These are phyloP conservation scores for Fusarium virguliforme DNA, from an alignment of 2,329 filamentous ascomycete species.

Conservation along the genomic window DNA sequence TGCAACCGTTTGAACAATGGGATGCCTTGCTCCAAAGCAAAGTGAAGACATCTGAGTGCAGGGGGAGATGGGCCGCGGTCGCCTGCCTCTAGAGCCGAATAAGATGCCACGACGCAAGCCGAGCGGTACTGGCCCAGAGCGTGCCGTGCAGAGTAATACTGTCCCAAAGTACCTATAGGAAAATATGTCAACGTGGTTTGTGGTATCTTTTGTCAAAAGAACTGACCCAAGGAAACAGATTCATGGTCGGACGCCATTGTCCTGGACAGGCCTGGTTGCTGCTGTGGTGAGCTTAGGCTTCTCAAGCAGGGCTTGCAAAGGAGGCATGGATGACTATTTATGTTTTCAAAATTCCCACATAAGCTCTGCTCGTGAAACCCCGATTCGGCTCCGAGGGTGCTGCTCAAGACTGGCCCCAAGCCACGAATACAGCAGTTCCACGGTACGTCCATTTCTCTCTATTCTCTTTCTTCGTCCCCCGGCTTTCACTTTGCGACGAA, in stretches of 20 bases:
- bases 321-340: not conserved
- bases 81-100: not conserved
- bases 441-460: too few relatives aligned
- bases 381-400: too few relatives aligned
- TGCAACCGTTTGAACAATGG: slow-evolving; percentile 11
- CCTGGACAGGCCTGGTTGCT: not conserved
- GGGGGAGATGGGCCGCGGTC: not conserved
- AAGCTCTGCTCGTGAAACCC: too few relatives aligned
- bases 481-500: too few relatives aligned
- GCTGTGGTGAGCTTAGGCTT: too few relatives aligned
- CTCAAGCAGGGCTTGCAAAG: not conserved
- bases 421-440: too few relatives aligned
- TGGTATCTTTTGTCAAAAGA: not conserved
- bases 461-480: too few relatives aligned
- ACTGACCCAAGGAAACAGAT: slow-evolving; percentile 5
- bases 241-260: slow-evolving; percentile 7
- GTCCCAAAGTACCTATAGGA: slow-evolving; percentile 17
- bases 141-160: slow-evolving; percentile 28
- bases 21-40: not conserved
- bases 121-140: slow-evolving; percentile 26
- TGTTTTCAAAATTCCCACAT: not conserved
- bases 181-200: fast-evolving
- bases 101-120: slow-evolving; percentile 22
- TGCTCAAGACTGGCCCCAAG: too few relatives aligned
- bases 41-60: not conserved